Conservation (phyloP, 768 basidiomycete genomes). For the Lactifluus hygrophoroides region DNA sequence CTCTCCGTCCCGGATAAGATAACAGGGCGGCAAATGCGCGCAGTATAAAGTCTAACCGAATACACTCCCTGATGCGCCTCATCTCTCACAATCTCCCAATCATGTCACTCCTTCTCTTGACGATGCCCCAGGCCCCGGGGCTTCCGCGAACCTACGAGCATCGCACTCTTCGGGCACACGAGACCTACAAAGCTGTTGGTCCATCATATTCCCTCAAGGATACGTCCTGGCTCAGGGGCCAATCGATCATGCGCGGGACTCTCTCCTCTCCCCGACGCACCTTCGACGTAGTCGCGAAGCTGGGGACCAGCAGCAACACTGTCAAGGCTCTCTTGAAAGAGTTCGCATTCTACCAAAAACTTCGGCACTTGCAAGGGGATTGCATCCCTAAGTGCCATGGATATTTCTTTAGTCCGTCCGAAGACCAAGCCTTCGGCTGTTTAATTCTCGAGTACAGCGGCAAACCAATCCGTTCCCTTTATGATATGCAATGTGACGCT, state of each 20-base stretch:
- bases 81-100: neutral
- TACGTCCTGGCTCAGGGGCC: slow-evolving; percentile 6
- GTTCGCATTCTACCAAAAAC: slow-evolving; percentile 5
- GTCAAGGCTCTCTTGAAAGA: slow-evolving; percentile 3
- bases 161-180: slow-evolving; percentile 6
- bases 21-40: too few species aligned
- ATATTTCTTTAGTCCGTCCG: slow-evolving; percentile 3
- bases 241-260: slow-evolving; percentile 10
- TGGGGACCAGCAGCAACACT: neutral
- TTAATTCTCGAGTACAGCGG: slow-evolving; percentile 8
- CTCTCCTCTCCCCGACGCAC: slow-evolving; percentile 1
- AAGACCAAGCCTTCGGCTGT: slow-evolving; percentile 1
- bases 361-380: neutral
- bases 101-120: slow-evolving; percentile 9
- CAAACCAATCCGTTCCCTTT: slow-evolving; percentile 5
- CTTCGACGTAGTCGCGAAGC: slow-evolving; percentile 10
- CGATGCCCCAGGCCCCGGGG: slow-evolving; percentile 4
- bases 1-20: neutral
- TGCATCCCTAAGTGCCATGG: slow-evolving; percentile 11
- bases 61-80: neutral
- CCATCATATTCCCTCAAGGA: neutral
- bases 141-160: slow-evolving; percentile 5
- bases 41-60: neutral
- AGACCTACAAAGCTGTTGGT: neutral
- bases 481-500: neutral